These are phyloP conservation scores for Apiospora marii DNA, from an alignment of 2,329 filamentous ascomycete genomes.

Conservation along the genomic window DNA sequence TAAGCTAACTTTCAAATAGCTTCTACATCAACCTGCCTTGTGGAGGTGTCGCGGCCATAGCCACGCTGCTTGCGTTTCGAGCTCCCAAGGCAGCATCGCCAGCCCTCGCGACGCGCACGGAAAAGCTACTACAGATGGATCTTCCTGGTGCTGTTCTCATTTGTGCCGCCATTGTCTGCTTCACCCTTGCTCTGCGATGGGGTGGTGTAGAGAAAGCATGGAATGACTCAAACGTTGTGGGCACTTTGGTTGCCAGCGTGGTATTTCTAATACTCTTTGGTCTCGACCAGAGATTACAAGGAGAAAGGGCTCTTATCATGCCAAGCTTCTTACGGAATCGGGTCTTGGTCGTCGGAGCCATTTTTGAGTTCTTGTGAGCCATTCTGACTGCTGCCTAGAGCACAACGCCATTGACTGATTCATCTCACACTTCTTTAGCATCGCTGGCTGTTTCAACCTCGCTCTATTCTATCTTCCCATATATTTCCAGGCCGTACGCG, in stretches of 20 bases:
- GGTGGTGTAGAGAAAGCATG: conserved; percentile 61
- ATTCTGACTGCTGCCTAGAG: not conserved
- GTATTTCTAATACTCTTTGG: conserved; percentile 56
- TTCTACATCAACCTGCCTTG: conserved; percentile 40
- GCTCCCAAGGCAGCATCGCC: conserved; percentile 32
- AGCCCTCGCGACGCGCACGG: conserved; percentile 24
- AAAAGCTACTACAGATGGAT: conserved; percentile 48
- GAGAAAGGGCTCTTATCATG: conserved; percentile 60
- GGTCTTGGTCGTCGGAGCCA: conserved; percentile 57
- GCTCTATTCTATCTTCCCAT: conserved; percentile 62
- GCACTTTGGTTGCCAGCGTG: conserved; percentile 58
- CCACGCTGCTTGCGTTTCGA: conserved; percentile 35
- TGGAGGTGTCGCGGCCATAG: conserved; percentile 35
- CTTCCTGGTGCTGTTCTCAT: conserved; percentile 56
- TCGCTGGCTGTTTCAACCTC: conserved; percentile 48
- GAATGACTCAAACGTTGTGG: conserved; percentile 56
- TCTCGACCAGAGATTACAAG: conserved; percentile 52
- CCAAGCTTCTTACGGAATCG: conserved; percentile 57
- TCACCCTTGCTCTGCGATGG: conserved; percentile 65
- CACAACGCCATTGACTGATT: not conserved
- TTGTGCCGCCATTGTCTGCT: conserved; percentile 58
- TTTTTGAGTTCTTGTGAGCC: not conserved
- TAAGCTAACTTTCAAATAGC: conserved; percentile 22
- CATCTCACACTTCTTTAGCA: not conserved
- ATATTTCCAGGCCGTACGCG: conserved; percentile 61